These are phyloP conservation scores for Chaetoscypha palmicola DNA, from an alignment of 2,329 filamentous ascomycete species.

Conservation along the genomic window DNA sequence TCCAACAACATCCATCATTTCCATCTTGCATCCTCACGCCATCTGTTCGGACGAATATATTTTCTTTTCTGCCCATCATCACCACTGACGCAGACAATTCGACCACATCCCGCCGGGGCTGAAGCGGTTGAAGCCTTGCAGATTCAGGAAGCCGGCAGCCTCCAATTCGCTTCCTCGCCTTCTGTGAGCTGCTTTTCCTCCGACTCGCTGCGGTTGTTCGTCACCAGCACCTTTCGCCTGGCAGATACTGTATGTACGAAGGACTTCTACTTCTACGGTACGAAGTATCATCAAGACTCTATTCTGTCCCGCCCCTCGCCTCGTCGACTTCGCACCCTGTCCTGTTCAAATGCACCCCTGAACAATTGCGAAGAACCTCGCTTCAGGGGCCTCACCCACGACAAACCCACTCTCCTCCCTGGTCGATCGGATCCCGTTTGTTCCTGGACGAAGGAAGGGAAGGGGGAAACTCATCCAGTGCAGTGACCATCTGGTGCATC, in stretches of 20 bases:
- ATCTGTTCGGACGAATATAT: neutral
- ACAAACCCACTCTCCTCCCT: neutral
- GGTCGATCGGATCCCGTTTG: neutral
- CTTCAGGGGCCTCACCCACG: neutral
- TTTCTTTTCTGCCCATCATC: neutral
- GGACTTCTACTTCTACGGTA: neutral
- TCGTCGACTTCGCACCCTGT: neutral
- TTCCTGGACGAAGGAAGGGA: neutral
- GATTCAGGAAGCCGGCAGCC: neutral
- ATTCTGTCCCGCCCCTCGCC: too few relatives aligned
- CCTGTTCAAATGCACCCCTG: neutral
- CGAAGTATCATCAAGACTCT: neutral
- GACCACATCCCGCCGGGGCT: neutral
- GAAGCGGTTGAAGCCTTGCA: neutral
- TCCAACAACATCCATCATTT: neutral
- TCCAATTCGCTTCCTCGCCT: neutral
- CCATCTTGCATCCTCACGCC: neutral
- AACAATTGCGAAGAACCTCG: neutral
- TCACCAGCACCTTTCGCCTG: neutral
- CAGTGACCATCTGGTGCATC: too few relatives aligned
- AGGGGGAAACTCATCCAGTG: neutral
- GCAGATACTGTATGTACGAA: neutral
- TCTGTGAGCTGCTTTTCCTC: neutral
- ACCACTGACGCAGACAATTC: too few relatives aligned
- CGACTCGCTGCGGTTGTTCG: neutral